Conservation (phyloP, 148 eudicot species). For the Pharnaceum exiguum region DNA sequence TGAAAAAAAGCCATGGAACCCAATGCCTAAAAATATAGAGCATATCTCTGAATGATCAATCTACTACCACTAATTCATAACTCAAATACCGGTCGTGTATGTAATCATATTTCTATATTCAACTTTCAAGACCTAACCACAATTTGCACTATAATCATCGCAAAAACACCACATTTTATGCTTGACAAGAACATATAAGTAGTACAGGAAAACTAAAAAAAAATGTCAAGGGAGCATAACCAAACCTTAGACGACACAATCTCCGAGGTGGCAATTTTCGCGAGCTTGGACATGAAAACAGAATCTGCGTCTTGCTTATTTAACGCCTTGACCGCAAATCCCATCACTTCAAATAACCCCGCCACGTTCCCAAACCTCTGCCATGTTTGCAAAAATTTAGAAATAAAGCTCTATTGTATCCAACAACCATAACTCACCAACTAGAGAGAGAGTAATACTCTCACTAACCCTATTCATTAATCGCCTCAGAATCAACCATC, state of each 20-base stretch:
- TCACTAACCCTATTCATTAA: neutral
- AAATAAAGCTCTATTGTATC: neutral
- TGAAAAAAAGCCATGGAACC: neutral
- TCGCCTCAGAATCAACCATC: neutral
- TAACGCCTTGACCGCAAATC: slow-evolving; percentile 63
- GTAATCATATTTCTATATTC: neutral
- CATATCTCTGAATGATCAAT: neutral
- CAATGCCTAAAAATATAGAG: neutral
- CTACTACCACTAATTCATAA: neutral
- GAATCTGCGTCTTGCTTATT: slow-evolving; percentile 58
- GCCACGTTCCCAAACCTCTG: slow-evolving; percentile 93
- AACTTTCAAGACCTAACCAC: neutral
- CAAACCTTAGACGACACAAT: slow-evolving; percentile 89
- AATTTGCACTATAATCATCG: neutral
- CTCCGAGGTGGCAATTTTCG: slow-evolving; percentile 82
- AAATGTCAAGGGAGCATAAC: neutral
- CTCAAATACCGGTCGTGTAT: neutral
- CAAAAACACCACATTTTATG: neutral
- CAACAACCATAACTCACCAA: neutral
- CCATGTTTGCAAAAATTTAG: neutral
- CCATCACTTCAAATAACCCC: slow-evolving; percentile 88
- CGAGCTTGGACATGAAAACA: slow-evolving; percentile 64
- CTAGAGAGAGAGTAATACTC: neutral
- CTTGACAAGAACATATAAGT: neutral
- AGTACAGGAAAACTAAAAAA: neutral